Base-by-base conservation (phyloP, 495 filamentous ascomycete genomes). In the Tuber calosporum region DNA sequence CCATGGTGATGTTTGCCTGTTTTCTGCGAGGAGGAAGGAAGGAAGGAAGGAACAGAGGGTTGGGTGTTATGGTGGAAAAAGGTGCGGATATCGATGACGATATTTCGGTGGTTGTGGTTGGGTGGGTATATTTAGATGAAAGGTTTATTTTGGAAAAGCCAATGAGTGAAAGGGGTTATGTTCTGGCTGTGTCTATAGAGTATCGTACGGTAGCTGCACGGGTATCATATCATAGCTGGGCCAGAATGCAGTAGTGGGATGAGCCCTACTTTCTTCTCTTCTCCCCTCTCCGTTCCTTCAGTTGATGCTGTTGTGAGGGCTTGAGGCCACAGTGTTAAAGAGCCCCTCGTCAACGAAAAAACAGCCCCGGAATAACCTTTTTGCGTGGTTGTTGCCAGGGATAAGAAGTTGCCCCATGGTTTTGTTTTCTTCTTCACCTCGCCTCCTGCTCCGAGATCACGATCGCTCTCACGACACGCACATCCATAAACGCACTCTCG, bases 41-140 rank as follows among this genome's bases (percentile, higher is more conserved):
- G 85, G 74, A 81, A 74, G 83, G 77, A 85, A 82, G 42, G 82
- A 91, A 73, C 86, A 90, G 81, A 87, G 87, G 5, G 82, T 77
- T 45, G 48, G 22, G 22, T 26, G 84, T 80, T 8, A 79, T 89
- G 26, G 58, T 90, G 4, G 83, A 86, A 42, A 81, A 83, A 74
- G 90, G 86, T 72, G 81, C 83, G 69, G 76, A 87, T 7, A 94
- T 91, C 89, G 89, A 90, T 78, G 83, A 85, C 71, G 83, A 87
- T 70, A 84, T 92, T 26, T 83, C 82, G 26, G 71, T 94, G 43
- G 87, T 91, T 70, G 87, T 84, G 48, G 80, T 96, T 11, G 88
- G 86, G 41, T 62, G 37, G 20, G 67, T 70, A 69, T 69, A 68
- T 73, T 38, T 43, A 34, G 30, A 43, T 36, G 34, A 15, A 40